Base-by-base conservation (phyloP, 2,329 filamentous ascomycete genomes). In the Pseudogymnoascus sp. region DNA sequence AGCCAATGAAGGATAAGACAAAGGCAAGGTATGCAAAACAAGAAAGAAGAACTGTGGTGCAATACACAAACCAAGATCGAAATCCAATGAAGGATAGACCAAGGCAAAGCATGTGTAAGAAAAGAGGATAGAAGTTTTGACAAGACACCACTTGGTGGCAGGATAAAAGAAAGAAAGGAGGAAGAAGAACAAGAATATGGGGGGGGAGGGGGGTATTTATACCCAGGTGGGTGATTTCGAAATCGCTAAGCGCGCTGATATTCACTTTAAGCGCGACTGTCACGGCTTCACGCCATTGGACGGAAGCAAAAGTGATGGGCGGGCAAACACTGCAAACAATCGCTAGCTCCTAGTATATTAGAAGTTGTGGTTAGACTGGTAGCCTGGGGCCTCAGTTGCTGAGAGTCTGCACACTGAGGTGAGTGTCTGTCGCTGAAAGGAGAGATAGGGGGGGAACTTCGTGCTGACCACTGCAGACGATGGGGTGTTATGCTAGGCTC, bases 251-350 rank as follows among this genome's bases (percentile, higher is more conserved):
- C 51, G 51, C 29, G 51, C 29, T 18, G 10, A 57, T 57, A 57
- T 57, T 57, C 51, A 57, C 51, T 34, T 57, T 57, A 57, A 57
- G 51, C 51, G 51, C 51, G 29, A 57, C 16, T 18, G 16, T 34
- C 29, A 57, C 5, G 2, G 51, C 51, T 14, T 34, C 51, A 57
- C 16, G 16, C 16, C 16, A 57, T 57, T 57, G 51, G 29, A 34
- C 51, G 12, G 51, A 54, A 54, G 47, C 23, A 14, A 29, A 29
- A 54, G 5, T 12, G 11, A 57, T 12, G 51, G 29, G 16, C 16
- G n/a, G 29, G n/a, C 51, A 57, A 57, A 34, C 51, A 57, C 26
- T 57, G n/a, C 51, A 57, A 57, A 57, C 16, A 57, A 34, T 57
- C 3, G 51, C 51, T 34, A 57, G 29, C 26, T 34, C n/a, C 29